These are phyloP conservation scores for Aspergillus costaricaensis DNA, from an alignment of 2,329 filamentous ascomycete species.

Conservation along the genomic window DNA sequence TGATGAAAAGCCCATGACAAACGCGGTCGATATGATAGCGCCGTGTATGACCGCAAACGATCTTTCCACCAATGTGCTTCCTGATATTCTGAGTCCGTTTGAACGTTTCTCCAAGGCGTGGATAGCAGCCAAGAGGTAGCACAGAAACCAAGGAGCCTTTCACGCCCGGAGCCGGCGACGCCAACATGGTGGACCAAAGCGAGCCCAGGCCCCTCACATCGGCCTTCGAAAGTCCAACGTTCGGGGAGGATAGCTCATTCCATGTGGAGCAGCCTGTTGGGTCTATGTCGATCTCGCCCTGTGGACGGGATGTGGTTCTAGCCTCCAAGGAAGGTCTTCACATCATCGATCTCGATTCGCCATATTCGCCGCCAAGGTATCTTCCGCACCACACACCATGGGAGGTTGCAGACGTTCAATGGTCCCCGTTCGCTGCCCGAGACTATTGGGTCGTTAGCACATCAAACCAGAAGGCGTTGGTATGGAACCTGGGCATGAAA, in stretches of 20 bases:
- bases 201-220: constrained; percentile 46
- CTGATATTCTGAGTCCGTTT: constrained; percentile 13
- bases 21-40: constrained; percentile 22
- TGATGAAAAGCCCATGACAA: constrained; percentile 1
- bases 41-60: constrained; percentile 1
- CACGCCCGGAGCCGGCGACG: not conserved
- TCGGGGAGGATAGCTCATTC: constrained; percentile 81
- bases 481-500: constrained; percentile 83
- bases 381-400: constrained; percentile 86
- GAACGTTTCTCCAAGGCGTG: constrained; percentile 5
- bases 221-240: constrained; percentile 83
- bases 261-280: constrained; percentile 78
- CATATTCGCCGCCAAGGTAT: constrained; percentile 81
- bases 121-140: constrained; percentile 7
- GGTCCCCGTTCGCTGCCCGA: constrained; percentile 87
- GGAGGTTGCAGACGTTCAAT: constrained; percentile 94
- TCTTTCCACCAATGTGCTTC: constrained; percentile 13
- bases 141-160: constrained; percentile 6
- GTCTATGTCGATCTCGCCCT: constrained; percentile 90
- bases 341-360: constrained; percentile 88
- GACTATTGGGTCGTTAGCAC: constrained; percentile 95
- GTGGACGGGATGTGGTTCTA: constrained; percentile 84
- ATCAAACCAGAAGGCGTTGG: constrained; percentile 88
- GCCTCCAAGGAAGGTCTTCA: constrained; percentile 87
- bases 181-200: constrained; percentile 38